A percentile compares a stretch with the other conserved stretches of the same genome.
phyloP scores from a whole-genome alignment of 345 rosid species.

The Reutealis trisperma region DNA sequence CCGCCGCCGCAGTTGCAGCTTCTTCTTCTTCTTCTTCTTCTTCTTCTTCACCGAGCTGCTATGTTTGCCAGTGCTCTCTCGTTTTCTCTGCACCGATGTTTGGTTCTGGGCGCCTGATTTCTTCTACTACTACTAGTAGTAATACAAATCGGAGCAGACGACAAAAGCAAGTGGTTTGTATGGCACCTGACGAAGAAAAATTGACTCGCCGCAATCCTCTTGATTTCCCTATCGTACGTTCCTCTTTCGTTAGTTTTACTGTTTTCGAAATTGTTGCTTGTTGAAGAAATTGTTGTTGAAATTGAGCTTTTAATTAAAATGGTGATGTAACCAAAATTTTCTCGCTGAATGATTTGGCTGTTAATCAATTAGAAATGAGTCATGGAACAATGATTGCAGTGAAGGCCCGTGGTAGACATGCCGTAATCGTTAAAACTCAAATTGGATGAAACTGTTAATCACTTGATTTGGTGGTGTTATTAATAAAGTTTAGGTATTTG shows the following conservation, averaged over 20 bases:
- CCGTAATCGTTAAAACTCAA: neutral
- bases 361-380: neutral
- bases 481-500: neutral
- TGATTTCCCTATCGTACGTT: conserved; percentile 65
- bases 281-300: neutral
- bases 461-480: neutral
- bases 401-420: no score
- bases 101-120: conserved; percentile 10
- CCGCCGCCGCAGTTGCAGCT: conserved; percentile 6
- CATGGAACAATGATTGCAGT: no score
- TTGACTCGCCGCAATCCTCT: conserved; percentile 68
- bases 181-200: conserved; percentile 83
- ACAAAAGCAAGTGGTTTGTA: conserved; percentile 46
- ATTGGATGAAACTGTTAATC: neutral
- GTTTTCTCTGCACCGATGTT: conserved; percentile 11
- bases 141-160: conserved; percentile 18
- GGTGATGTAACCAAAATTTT: neutral
- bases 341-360: neutral
- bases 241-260: neutral
- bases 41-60: conserved; percentile 20
- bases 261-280: neutral
- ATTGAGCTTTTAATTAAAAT: no score
- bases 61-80: conserved; percentile 20
- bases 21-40: conserved; percentile 10
- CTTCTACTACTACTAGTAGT: neutral